phyloP scores from a whole-genome alignment of 75 land plant species.

The Cryptomeria japonica region DNA sequence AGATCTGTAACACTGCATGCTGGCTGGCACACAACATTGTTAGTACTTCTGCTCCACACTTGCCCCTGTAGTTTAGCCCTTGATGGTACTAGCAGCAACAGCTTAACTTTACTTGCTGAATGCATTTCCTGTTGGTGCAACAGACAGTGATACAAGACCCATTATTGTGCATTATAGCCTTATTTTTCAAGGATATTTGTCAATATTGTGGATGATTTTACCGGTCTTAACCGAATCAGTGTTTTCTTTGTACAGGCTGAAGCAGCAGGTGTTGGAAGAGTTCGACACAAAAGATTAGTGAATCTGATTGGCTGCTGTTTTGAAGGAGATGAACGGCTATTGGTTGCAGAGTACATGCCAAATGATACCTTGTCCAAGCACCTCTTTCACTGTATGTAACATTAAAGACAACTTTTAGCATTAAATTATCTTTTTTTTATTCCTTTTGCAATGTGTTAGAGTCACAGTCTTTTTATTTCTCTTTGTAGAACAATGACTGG shows the following conservation, averaged over 20 bases:
- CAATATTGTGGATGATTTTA: neutral
- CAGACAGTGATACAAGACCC: neutral
- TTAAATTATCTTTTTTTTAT: neutral
- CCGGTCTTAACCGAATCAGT: neutral
- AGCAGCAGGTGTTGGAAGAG: slow-evolving; percentile 87
- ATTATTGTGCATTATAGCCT: neutral
- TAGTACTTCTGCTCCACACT: neutral
- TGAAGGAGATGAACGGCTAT: slow-evolving; percentile 93
- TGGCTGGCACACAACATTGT: neutral
- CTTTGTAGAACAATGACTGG: neutral
- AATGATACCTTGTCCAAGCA: slow-evolving; percentile 96
- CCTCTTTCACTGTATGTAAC: slow-evolving; percentile 86
- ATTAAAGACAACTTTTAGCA: neutral
- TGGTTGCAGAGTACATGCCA: slow-evolving; percentile 97
- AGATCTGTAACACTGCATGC: neutral
- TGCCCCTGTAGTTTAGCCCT: neutral
- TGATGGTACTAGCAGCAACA: neutral
- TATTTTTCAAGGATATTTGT: neutral
- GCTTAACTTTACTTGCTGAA: neutral
- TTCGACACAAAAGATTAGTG: slow-evolving; percentile 84
- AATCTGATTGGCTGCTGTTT: slow-evolving; percentile 93
- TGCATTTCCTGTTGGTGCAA: neutral
- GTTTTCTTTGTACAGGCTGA: slow-evolving; percentile 53
- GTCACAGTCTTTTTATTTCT: neutral
- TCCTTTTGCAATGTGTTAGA: neutral